These are phyloP conservation scores for Backusella tarrabulga DNA, from an alignment of 192 early-diverging fungal species.

Conservation along the genomic window DNA sequence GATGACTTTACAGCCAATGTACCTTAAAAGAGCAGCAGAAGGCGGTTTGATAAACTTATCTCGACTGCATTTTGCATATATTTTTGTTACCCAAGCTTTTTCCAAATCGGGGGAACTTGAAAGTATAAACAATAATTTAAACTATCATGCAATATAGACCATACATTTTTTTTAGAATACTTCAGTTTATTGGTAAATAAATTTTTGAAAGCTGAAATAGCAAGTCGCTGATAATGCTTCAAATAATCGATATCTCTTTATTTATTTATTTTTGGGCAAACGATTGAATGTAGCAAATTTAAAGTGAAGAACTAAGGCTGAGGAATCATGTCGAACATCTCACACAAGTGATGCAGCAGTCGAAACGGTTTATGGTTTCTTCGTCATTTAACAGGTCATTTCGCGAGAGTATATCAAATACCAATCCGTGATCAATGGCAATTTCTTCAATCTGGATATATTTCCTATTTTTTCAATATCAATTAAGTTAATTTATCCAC, in stretches of 20 bases:
- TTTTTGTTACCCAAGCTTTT: too few relatives aligned
- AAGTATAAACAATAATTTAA: too few relatives aligned
- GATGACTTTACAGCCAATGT: too few relatives aligned
- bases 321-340: not conserved
- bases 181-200: not conserved
- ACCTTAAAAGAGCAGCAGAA: too few relatives aligned
- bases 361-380: not conserved
- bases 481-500: too few relatives aligned
- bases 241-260: not conserved
- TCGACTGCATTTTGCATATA: too few relatives aligned
- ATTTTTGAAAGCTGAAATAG: not conserved
- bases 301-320: not conserved
- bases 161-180: too few relatives aligned
- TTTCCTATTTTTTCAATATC: not conserved
- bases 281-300: not conserved
- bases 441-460: not conserved
- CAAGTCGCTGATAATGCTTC: conserved; percentile 4
- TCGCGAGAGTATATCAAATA: not conserved
- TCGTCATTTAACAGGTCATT: not conserved
- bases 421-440: not conserved
- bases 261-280: not conserved
- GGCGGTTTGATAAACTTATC: too few relatives aligned
- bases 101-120: too few relatives aligned
- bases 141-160: too few relatives aligned
- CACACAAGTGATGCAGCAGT: not conserved